Evolutionary conservation across 2,329 filamentous ascomycete genomes (phyloP), one percentile per base, ranked within the genome.

Genomic region (Paecilomyces sp.): DNA sequence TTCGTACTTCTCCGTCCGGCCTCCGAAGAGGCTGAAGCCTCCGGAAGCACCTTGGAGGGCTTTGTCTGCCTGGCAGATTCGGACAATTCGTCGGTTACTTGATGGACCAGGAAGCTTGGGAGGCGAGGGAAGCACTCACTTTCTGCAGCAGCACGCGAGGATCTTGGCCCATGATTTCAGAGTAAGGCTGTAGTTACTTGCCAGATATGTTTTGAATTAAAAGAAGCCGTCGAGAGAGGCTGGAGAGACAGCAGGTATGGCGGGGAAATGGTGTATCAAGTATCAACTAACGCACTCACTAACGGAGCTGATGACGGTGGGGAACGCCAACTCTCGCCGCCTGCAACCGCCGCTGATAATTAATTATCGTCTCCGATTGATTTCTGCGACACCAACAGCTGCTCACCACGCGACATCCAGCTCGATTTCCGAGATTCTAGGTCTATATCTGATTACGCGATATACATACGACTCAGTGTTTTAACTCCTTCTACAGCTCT

Each of bases 21-120:
- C 90, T 52, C 92, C 90, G 68, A 99, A 97, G 77, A 96, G 87
- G 74, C 87, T 90, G 79, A 96, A 97, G 68, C 92, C 92, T 30
- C 89, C 82, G 22, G 85, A 81, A 50, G 93, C 92, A 66, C 88
- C 82, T 68, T 87, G 79, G 28, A 90, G 84, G 57, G 87, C 83
- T 80, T 94, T 96, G 72, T 97, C 91, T 79, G 94, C 94, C 92
- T 97, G 73, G 66, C 36, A 62, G 57, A 60, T 57, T 60, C 53
- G 24, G 57, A 59, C 60, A 63, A 66, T 68, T 58, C 66, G 63
- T 57, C 31, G 25, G 30, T 22, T 57, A 59, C 64, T 28, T 67
- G 65, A 69, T 66, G 63, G 58, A 36, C 34, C 18, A 18, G 18
- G 25, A 25, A 30, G 18, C 22, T 31, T 28, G 53, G 31, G 11